phyloP scores from a whole-genome alignment of 2,329 filamentous ascomycete species.

The Colletotrichum musicola region DNA sequence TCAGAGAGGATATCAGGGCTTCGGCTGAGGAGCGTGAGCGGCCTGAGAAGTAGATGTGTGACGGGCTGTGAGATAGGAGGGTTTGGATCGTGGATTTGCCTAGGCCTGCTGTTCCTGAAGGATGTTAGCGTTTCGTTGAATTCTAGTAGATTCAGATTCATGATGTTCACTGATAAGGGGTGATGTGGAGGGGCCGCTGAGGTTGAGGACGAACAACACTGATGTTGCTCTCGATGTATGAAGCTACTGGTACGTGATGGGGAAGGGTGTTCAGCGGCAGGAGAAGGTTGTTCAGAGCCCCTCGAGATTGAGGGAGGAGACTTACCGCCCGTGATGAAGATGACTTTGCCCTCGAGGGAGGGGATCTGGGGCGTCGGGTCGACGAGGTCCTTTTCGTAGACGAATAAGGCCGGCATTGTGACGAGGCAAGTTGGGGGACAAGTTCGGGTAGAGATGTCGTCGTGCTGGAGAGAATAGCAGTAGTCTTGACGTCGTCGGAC shows the following conservation, averaged over 20 bases:
- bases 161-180: too few species aligned
- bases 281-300: too few species aligned
- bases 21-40: constrained; percentile 58
- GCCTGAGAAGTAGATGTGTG: constrained; percentile 67
- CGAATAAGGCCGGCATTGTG: constrained; percentile 15
- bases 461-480: too few species aligned
- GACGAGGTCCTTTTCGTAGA: constrained; percentile 22
- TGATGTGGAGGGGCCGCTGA: too few species aligned
- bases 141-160: not conserved
- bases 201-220: too few species aligned
- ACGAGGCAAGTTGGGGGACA: too few species aligned
- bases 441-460: too few species aligned
- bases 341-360: constrained; percentile 60
- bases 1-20: constrained; percentile 54
- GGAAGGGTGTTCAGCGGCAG: too few species aligned
- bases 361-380: constrained; percentile 46
- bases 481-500: too few species aligned
- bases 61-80: constrained; percentile 55
- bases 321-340: constrained; percentile 64
- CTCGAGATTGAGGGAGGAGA: too few species aligned
- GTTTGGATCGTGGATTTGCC: constrained; percentile 30
- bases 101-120: constrained; percentile 32
- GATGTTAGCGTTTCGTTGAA: not conserved
- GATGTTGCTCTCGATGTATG: too few species aligned
- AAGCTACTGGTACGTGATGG: too few species aligned